These are phyloP conservation scores for Exserohilum turcica DNA, from an alignment of 2,329 filamentous ascomycete genomes.

Conservation along the genomic window DNA sequence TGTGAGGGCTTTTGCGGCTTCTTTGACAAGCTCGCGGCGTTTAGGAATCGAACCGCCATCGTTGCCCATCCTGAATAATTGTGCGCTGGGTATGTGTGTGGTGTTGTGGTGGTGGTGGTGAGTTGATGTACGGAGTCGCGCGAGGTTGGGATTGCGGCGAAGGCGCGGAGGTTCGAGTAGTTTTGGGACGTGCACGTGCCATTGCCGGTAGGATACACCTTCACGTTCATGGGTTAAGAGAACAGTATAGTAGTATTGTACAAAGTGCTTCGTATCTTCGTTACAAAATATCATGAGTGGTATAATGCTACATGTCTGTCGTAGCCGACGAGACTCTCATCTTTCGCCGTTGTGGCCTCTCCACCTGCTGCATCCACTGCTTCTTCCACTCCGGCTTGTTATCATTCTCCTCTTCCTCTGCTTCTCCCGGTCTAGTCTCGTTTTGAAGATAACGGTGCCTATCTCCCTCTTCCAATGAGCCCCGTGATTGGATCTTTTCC, in stretches of 20 bases:
- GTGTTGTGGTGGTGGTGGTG: background rate
- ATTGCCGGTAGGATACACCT: constrained; percentile 1
- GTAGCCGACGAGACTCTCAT: background rate
- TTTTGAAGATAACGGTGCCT: constrained; percentile 14
- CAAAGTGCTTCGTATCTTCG: constrained; percentile 1
- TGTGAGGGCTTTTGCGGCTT: constrained; percentile 81
- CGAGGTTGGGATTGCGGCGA: constrained; percentile 24
- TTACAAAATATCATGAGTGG: background rate
- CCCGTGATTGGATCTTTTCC: background rate
- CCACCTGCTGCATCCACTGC: constrained; percentile 19
- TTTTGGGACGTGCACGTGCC: constrained; percentile 20
- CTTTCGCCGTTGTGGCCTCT: constrained; percentile 9
- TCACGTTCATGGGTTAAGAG: background rate
- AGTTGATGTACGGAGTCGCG: background rate
- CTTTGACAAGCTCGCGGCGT: constrained; percentile 93
- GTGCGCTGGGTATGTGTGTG: constrained; percentile 2
- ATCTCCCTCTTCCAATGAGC: constrained; percentile 16
- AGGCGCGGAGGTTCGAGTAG: constrained; percentile 25
- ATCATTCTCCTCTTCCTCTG: background rate
- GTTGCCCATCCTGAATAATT: constrained; percentile 75
- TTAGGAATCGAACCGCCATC: constrained; percentile 96
- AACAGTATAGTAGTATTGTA: constrained; percentile 11
- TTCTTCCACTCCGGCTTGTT: constrained; percentile 19
- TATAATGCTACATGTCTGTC: constrained; percentile 2
- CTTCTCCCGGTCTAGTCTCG: background rate